These are phyloP conservation scores for Pleurotus platypus DNA, from an alignment of 768 basidiomycete genomes.

Conservation along the genomic window DNA sequence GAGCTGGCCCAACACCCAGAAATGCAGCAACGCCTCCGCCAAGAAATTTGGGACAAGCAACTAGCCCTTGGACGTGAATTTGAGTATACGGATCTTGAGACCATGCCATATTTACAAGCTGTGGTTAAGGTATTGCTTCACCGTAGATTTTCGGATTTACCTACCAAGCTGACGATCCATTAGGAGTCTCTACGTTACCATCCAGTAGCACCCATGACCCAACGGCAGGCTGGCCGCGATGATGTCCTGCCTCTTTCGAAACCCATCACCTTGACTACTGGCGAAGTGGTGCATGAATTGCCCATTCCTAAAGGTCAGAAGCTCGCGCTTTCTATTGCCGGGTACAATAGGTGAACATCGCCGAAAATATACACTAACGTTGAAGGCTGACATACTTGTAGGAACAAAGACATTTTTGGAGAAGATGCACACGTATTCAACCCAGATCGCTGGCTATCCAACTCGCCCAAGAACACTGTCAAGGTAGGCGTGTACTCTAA, in stretches of 20 bases:
- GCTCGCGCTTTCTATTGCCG: slow-evolving; percentile 30
- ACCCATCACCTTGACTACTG: slow-evolving; percentile 34
- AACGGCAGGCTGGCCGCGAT: slow-evolving; percentile 5
- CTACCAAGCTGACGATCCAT: background rate
- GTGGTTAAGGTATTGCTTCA: slow-evolving; percentile 11
- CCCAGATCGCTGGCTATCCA: slow-evolving; percentile 53
- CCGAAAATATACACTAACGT: too few species aligned
- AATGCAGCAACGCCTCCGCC: background rate
- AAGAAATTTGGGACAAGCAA: background rate
- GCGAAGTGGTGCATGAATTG: slow-evolving; percentile 30
- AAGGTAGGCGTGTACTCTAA: slow-evolving; percentile 45
- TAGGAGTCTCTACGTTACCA: slow-evolving; percentile 22
- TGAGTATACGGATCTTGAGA: slow-evolving; percentile 40
- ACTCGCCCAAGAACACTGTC: slow-evolving; percentile 30
- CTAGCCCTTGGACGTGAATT: slow-evolving; percentile 34
- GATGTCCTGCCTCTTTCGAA: slow-evolving; percentile 37
- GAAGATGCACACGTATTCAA: slow-evolving; percentile 52
- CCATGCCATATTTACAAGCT: slow-evolving; percentile 36
- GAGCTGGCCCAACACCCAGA: slow-evolving; percentile 12
- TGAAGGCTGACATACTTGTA: slow-evolving; percentile 10
- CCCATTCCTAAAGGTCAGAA: slow-evolving; percentile 37
- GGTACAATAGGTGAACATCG: slow-evolving; percentile 6
- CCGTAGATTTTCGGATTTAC: background rate
- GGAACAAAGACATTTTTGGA: slow-evolving; percentile 50
- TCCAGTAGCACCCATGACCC: slow-evolving; percentile 18